phyloP scores from a whole-genome alignment of 139 green algal genomes.

The Penium margaritaceum region DNA sequence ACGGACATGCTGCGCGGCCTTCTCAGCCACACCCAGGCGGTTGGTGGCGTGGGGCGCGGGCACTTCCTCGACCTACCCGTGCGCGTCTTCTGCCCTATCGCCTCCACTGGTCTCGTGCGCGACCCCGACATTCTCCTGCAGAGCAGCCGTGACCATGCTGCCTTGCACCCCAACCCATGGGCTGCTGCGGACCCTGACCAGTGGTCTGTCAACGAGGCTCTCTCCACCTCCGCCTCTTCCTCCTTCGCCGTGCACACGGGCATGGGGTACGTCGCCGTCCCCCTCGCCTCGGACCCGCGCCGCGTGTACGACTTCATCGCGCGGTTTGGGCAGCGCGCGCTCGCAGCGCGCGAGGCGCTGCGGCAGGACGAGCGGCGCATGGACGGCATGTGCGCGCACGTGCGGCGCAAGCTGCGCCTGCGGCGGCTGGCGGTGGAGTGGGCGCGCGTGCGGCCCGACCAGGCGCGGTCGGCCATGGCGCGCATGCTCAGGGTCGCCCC shows the following conservation, averaged over 20 bases:
- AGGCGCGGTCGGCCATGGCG: conserved; percentile 20
- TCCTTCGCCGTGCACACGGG: no score
- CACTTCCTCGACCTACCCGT: conserved; percentile 26
- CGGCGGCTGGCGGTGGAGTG: conserved; percentile 4
- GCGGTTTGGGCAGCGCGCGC: conserved; percentile 3
- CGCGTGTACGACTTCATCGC: conserved; percentile 25
- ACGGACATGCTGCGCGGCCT: no score
- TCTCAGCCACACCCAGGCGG: no score
- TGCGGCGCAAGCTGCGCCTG: conserved; percentile 16
- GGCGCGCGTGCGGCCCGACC: background rate
- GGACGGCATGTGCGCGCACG: background rate
- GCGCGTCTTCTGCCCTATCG: conserved; percentile 6
- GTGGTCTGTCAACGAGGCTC: no score
- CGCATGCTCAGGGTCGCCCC: conserved; percentile 22
- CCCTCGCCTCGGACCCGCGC: background rate
- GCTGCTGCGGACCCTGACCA: no score
- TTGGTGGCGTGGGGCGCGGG: background rate
- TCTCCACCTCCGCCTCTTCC: background rate
- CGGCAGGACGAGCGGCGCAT: conserved; percentile 20
- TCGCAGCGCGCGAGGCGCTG: conserved; percentile 1
- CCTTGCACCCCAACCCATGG: no score
- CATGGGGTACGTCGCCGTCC: conserved; percentile 29
- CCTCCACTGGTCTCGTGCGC: no score
- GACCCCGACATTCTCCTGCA: no score
- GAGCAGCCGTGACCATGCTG: no score